Percentiles rank a stretch among this genome's conserved stretches.
Evolutionary conservation across 352 stramenopile species (phyloP).

Genomic region (Lagenidium giganteum): DNA sequence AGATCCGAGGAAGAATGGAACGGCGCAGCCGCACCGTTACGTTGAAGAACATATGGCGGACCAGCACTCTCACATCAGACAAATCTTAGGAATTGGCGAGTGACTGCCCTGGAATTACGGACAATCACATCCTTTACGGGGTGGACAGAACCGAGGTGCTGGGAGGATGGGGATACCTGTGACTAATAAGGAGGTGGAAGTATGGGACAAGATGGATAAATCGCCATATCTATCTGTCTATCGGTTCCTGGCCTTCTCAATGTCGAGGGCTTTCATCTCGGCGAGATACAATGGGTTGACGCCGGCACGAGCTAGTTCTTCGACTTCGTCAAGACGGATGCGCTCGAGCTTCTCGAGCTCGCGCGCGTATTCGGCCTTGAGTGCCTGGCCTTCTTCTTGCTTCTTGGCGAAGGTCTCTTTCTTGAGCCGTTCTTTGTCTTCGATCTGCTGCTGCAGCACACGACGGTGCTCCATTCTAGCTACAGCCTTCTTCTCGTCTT

Average conservation of each 20-base stretch:
- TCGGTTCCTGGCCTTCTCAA: conserved; percentile 57
- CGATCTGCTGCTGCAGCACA: conserved; percentile 89
- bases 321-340: conserved; percentile 86
- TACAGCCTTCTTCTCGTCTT: conserved; percentile 65
- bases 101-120: too few relatives aligned
- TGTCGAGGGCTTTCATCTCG: conserved; percentile 91
- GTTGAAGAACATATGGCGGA: too few relatives aligned
- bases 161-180: too few relatives aligned
- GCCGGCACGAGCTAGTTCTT: conserved; percentile 79
- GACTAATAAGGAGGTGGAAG: too few relatives aligned
- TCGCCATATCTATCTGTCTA: conserved; percentile 14
- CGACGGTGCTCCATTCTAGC: conserved; percentile 62
- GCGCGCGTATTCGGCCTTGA: conserved; percentile 68
- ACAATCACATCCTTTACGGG: too few relatives aligned
- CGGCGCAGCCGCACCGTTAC: too few relatives aligned
- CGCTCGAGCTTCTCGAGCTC: conserved; percentile 87
- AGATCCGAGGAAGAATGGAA: too few relatives aligned
- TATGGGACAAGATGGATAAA: too few relatives aligned
- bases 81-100: too few relatives aligned
- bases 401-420: conserved; percentile 69
- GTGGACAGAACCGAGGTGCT: too few relatives aligned
- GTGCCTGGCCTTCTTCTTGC: conserved; percentile 58
- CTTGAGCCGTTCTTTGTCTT: conserved; percentile 74
- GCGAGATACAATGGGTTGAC: conserved; percentile 89
- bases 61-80: too few relatives aligned